These are phyloP conservation scores for Notholithocarpus densiflorus DNA, from an alignment of 306 rosid genomes.

Conservation along the genomic window DNA sequence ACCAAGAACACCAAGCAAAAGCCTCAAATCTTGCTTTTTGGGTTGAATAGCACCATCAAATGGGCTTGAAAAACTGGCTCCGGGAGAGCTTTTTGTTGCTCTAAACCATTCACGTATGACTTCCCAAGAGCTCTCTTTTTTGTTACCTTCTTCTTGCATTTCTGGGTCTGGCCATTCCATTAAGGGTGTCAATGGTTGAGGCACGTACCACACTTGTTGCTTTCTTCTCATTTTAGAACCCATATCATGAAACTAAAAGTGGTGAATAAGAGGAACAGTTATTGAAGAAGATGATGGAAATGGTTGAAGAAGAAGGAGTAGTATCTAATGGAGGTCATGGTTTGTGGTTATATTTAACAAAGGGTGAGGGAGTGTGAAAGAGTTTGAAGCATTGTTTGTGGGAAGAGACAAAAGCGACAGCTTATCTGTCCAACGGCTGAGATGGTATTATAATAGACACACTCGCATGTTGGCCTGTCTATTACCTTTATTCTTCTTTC, in stretches of 20 bases:
- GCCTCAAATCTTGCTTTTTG: conserved; percentile 68
- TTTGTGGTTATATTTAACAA: not conserved
- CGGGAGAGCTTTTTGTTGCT: conserved; percentile 53
- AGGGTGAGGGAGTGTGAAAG: conserved; percentile 5
- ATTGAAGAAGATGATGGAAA: not conserved
- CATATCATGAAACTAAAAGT: conserved; percentile 23
- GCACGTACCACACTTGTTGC: conserved; percentile 65
- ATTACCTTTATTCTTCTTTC: conserved; percentile 65
- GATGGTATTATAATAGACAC: conserved; percentile 38
- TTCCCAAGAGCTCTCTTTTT: conserved; percentile 91
- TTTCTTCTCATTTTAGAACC: conserved; percentile 64
- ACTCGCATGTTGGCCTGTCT: conserved; percentile 82
- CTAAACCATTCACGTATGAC: conserved; percentile 83
- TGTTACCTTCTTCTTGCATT: conserved; percentile 77
- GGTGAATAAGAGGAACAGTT: not conserved
- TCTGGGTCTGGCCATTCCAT: conserved; percentile 95
- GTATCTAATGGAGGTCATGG: conserved; percentile 19
- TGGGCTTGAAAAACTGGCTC: conserved; percentile 23
- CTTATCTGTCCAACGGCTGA: conserved; percentile 61
- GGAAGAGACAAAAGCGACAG: conserved; percentile 67
- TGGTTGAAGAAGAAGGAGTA: conserved; percentile 12
- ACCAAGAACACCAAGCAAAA: conserved; percentile 87
- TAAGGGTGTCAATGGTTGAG: conserved; percentile 85
- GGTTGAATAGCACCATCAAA: conserved; percentile 52
- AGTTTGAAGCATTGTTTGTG: not conserved